These are phyloP conservation scores for Leccinum colubrinum DNA, from an alignment of 1,284 basidiomycete species.

Conservation along the genomic window DNA sequence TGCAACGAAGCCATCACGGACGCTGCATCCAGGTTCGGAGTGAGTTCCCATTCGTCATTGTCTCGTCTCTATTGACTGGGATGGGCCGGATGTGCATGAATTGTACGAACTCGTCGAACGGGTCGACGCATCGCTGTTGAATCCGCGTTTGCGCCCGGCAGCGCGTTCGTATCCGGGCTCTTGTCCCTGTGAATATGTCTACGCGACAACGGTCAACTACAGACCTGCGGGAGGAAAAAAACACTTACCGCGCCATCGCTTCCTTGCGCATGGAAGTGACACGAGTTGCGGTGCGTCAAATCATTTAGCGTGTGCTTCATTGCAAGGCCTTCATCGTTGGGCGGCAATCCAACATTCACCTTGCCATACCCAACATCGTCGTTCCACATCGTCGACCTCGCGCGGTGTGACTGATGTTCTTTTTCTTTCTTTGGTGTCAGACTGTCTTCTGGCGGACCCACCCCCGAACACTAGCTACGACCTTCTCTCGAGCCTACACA, in stretches of 20 bases:
- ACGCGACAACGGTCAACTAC: neutral
- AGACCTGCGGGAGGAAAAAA: neutral
- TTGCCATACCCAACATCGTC: neutral
- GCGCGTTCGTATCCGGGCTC: neutral
- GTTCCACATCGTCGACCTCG: neutral
- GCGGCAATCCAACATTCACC: neutral
- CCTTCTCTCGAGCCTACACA: conserved; percentile 70
- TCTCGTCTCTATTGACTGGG: neutral
- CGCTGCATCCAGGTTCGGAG: conserved; percentile 47
- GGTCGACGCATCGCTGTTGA: conserved; percentile 20
- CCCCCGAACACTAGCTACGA: conserved; percentile 80
- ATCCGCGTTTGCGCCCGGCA: conserved; percentile 11
- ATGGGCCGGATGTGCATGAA: conserved; percentile 24
- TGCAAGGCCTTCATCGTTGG: neutral
- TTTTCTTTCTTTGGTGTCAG: neutral
- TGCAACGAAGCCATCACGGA: conserved; percentile 57
- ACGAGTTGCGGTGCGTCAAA: neutral
- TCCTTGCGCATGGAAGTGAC: neutral
- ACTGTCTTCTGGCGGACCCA: conserved; percentile 80
- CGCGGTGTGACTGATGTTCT: neutral
- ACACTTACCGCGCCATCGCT: conserved; percentile 12
- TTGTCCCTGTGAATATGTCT: conserved; percentile 9
- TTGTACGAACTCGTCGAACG: conserved; percentile 19
- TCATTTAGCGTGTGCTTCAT: neutral
- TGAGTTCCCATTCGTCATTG: conserved; percentile 30